Conservation (phyloP, 805 yeast genomes). For the Candida ulmi region DNA sequence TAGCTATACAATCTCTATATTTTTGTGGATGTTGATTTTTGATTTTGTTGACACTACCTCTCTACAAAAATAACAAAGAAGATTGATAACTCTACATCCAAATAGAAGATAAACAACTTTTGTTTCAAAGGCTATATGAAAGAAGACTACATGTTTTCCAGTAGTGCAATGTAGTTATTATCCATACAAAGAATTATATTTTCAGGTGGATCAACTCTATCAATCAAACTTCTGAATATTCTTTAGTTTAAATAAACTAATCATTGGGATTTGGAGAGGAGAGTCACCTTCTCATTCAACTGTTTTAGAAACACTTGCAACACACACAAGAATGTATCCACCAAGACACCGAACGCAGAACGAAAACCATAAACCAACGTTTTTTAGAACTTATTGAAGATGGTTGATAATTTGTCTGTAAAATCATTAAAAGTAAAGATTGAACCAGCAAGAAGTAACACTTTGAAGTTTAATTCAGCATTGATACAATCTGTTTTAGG, state of each 20-base stretch:
- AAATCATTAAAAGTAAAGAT: conserved; percentile 89
- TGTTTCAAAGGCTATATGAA: too few relatives aligned
- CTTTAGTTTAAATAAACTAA: conserved; percentile 86
- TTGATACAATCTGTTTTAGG: conserved; percentile 54
- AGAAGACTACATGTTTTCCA: conserved; percentile 99
- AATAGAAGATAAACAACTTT: too few relatives aligned
- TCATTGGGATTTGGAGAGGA: conserved; percentile 92
- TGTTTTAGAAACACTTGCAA: conserved; percentile 85
- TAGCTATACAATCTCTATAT: too few relatives aligned
- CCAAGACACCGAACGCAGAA: conserved; percentile 64
- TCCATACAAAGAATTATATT: conserved; percentile 96
- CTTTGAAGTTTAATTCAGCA: conserved; percentile 53
- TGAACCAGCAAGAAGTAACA: conserved; percentile 90
- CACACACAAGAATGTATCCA: conserved; percentile 83
- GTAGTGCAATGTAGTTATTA: conserved; percentile 81
- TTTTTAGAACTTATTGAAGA: conserved; percentile 50
- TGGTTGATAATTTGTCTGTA: conserved; percentile 55
- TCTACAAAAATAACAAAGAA: too few relatives aligned
- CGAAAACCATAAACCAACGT: conserved; percentile 60
- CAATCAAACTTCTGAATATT: conserved; percentile 90
- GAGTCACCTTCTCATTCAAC: conserved; percentile 87
- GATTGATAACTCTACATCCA: too few relatives aligned
- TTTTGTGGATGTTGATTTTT: too few relatives aligned
- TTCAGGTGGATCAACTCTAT: conserved; percentile 94
- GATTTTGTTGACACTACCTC: too few relatives aligned